A percentile compares a stretch with the other conserved stretches of the same genome.
phyloP scores from a whole-genome alignment of 768 basidiomycete species.

The Pleurotus djamor region DNA sequence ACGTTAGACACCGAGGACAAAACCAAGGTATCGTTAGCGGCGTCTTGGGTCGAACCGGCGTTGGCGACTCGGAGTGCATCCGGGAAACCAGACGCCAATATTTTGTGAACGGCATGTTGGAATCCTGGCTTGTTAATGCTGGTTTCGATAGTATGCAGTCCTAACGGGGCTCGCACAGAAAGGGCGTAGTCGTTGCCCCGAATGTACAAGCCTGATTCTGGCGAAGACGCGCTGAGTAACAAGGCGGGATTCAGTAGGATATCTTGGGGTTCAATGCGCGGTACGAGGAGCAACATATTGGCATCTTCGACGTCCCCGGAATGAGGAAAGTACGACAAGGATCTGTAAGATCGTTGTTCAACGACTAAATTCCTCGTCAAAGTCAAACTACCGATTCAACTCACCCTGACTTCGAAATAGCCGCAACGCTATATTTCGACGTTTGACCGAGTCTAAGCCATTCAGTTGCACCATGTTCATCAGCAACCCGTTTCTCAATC shows the following conservation, averaged over 20 bases:
- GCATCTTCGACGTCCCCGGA: conserved; percentile 9
- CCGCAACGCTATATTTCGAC: conserved; percentile 19
- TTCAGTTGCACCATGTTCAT: conserved; percentile 6
- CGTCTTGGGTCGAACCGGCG: neutral
- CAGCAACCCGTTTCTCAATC: conserved; percentile 1
- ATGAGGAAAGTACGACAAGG: neutral
- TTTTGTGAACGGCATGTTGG: neutral
- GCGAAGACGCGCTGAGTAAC: neutral
- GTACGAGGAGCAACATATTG: conserved; percentile 8
- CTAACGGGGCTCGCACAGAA: neutral
- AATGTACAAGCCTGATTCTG: neutral
- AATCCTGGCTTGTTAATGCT: neutral
- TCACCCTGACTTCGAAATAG: conserved; percentile 18
- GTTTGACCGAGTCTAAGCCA: conserved; percentile 18
- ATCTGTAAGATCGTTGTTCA: neutral
- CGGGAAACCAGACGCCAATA: neutral
- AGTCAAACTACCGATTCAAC: conserved; percentile 6
- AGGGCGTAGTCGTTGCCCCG: neutral
- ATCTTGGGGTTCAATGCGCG: neutral
- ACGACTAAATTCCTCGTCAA: too few species aligned
- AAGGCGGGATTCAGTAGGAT: neutral
- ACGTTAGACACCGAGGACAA: neutral
- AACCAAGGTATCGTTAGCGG: neutral
- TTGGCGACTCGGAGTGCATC: neutral
- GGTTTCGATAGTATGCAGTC: neutral